Conservation (phyloP, 2,329 filamentous ascomycete genomes). For the Colletotrichum nymphaeae region DNA sequence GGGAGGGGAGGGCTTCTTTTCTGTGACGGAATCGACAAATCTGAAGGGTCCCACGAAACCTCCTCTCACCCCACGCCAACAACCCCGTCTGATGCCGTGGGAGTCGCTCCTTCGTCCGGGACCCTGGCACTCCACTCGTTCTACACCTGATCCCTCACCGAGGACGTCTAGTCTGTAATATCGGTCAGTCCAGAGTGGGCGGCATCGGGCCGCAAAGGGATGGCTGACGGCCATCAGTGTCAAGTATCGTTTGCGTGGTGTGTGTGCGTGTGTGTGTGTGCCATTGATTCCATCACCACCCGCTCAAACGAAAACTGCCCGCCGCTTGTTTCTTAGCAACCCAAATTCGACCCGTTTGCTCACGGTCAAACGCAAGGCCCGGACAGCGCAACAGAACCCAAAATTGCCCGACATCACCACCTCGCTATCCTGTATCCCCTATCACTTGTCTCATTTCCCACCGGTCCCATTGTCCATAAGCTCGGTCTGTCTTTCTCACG, state of each 20-base stretch:
- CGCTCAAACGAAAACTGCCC: neutral
- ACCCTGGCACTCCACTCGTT: neutral
- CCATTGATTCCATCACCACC: neutral
- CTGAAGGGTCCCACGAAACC: neutral
- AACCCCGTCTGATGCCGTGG: neutral
- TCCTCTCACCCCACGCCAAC: constrained; percentile 16
- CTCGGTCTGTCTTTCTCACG: neutral
- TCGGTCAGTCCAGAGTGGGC: neutral
- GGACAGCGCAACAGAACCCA: neutral
- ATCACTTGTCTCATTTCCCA: neutral
- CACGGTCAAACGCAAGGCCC: neutral
- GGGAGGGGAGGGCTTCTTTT: neutral
- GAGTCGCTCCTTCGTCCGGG: neutral
- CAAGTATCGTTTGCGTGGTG: neutral
- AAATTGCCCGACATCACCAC: neutral
- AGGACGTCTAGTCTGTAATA: neutral
- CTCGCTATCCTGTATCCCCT: neutral
- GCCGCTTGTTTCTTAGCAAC: neutral
- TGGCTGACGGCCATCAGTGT: neutral
- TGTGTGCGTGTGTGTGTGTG: neutral
- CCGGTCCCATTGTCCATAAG: neutral
- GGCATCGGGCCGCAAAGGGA: constrained; percentile 6
- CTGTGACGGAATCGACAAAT: neutral
- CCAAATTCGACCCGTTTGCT: neutral
- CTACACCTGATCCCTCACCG: constrained; percentile 20